Base-by-base conservation (phyloP, 2,329 filamentous ascomycete genomes). In the Aspergillus felis region DNA sequence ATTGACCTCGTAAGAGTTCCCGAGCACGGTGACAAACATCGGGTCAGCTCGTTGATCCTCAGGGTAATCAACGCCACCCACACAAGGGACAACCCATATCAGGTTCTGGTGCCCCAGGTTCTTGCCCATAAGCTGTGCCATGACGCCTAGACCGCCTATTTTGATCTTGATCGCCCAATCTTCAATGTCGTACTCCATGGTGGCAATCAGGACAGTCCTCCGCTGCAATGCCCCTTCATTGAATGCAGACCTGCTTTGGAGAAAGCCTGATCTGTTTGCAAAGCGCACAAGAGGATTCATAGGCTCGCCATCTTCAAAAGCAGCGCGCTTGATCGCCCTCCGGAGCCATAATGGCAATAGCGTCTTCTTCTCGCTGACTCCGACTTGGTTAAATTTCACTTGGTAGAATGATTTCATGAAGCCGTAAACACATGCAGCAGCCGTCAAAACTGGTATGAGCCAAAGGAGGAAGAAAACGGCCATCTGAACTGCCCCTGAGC, bases 101-200 rank as follows among this genome's bases (percentile, higher is more conserved):
- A 89, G 76, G 66, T 88, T 82, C 64, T 87, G 82, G 61, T 88
- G 84, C 3, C 81, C 77, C 10, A 89, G 79, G 53, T 85, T 82
- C 66, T 86, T 86, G 20, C 84, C 84, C 86, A 88, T 89, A 2
- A 88, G 74, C 63, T 87, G 84, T 35, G 86, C 85, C 86, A 89
- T 89, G 59, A 88, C 86, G 69, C 86, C 86, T 4, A 89, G 77
- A 59, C 86, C 86, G 58, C 86, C 86, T 50, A 89, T 89, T 73
- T 89, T 89, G 73, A 89, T 85, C 71, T 87, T 88, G 73, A 89
- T 86, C 3, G 74, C 79, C 84, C 86, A 88, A 67, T 89, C 86
- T 55, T 86, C 84, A 59, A 89, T 88, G 60, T 88, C 85, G 71
- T 89, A 89, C 70, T 89, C 86, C 84, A 89, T 87, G 6, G 86